Base-by-base conservation (phyloP, 345 rosid species). In the Pistacia integerrima region DNA sequence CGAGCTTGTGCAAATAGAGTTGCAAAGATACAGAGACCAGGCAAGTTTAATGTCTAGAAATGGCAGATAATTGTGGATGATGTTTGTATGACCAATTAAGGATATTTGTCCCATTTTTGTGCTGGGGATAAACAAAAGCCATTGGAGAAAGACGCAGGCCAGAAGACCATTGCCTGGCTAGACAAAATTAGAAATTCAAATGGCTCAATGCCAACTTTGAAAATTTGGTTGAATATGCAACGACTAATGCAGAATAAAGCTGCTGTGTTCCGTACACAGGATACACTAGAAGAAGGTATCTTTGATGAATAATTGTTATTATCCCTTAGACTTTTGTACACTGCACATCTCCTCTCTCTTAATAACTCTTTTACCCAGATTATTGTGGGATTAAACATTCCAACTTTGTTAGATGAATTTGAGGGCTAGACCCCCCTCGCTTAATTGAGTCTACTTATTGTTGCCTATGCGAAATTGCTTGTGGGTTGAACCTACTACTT, bases 261-360 rank as follows among this genome's bases (percentile, higher is more conserved):
- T 51, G 98, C 99, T 70, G 99, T 96, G 54, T 96, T 96, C 88
- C 97, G 99, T 35, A 96, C 97, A 30, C 99, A 96, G 84, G 98
- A 93, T 22, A 22, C 22, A 22, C 22, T 22, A 22, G 22, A 22
- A 22, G 22, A 22, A 22, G 22, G 22, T 22, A 22, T 22, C 22
- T 22, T 22, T 22, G 22, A 22, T 22, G 22, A 22, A 22, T 22
- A 22, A 22, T 96, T 76, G 99, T 11, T 6, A 66, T 70, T 60
- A 48, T 57, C 14, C 51, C 64, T 8, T 66, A 1, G 1, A 51
- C 12, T 66, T 44, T 64, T 74, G 63, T 22, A 0, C 22, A 56
- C 52, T 25, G 8, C 67, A 52, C n/a, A 28, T 60, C 61, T 69
- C 74, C 51, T 30, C 74, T 30, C 74, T 48, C 35, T 56, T 36